Base-by-base conservation (phyloP, 352 stramenopile genomes). In the Globisporangium apiculatum region DNA sequence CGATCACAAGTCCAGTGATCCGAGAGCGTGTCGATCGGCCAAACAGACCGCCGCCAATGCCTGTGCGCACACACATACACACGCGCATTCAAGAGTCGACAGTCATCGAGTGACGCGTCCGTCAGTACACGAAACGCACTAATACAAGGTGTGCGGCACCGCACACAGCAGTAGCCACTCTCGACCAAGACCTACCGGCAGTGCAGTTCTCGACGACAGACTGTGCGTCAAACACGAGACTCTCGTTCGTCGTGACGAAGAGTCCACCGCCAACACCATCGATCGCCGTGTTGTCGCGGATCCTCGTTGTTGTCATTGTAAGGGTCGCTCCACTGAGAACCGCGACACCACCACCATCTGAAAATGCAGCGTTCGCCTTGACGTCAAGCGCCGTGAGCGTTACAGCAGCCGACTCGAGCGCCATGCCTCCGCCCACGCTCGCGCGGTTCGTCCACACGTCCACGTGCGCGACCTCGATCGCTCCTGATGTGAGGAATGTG, bases 271-370 rank as follows among this genome's bases (percentile, higher is more conserved):
- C 79, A 31, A 31, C 24, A 51, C 71, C 60, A 0, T 56, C 48
- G 9, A 7, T 38, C 0, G 79, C 79, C 14, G 14, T 45, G 18
- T 87, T 87, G 5, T 12, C 51, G 0, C 5, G 41, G 15, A 84
- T 53, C 0, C 5, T 50, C 8, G 77, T 61, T 3, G 46, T 38
- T 1, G 49, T 41, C 0, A 69, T 52, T 0, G 48, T 41, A 2
- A 87, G 14, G 10, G 51, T 61, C 17, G 67, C 67, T 0, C 53
- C 37, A 4, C 55, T 51, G 7, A 81, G 52, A 7, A 84, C n/a
- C 6, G 76, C 76, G 6, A 87, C 56, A 1, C 79, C 79, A n/a
- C 79, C 79, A 12, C 79, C 79, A 36, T 76, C 58, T 0, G 43
- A 43, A 0, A n/a, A 31, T 5, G 76, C 78, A 2, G 3, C 54